Conservation (phyloP, 1,139 yeast genomes). For the Debaryomyces udenii region DNA sequence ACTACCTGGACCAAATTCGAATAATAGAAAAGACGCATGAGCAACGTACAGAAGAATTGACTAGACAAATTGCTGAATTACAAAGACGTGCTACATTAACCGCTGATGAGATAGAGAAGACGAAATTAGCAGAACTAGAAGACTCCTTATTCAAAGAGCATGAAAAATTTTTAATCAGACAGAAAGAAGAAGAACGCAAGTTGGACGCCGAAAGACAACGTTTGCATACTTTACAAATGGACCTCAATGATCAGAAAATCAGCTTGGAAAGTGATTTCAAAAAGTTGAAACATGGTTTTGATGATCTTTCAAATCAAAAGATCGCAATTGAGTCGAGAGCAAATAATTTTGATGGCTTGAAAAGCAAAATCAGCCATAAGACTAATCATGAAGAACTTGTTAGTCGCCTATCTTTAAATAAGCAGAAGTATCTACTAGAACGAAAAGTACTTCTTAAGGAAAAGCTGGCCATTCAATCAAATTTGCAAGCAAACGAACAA, state of each 20-base stretch:
- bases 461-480: slow-evolving; percentile 3
- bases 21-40: slow-evolving; percentile 8
- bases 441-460: slow-evolving; percentile 6
- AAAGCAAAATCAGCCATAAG: not conserved
- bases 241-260: slow-evolving; percentile 5
- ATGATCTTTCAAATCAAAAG: not conserved
- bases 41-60: slow-evolving; percentile 6
- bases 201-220: slow-evolving; percentile 4
- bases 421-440: slow-evolving; percentile 1
- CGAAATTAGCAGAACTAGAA: slow-evolving; percentile 11
- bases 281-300: slow-evolving; percentile 4
- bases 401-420: not conserved
- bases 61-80: slow-evolving; percentile 8
- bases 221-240: not conserved
- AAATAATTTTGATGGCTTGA: not conserved
- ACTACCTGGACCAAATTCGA: slow-evolving; percentile 8
- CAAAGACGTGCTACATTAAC: slow-evolving; percentile 4
- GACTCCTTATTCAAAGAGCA: slow-evolving; percentile 11
- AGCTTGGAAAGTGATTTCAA: slow-evolving; percentile 7
- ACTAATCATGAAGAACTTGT: not conserved
- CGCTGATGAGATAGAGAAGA: slow-evolving; percentile 8
- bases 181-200: slow-evolving; percentile 12
- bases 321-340: slow-evolving; percentile 1
- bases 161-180: slow-evolving; percentile 11
- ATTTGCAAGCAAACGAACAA: slow-evolving; percentile 11